Evolutionary conservation across 2,329 filamentous ascomycete genomes (phyloP), one percentile per base, ranked within the genome.

Genomic region (Venturia aucupariae): DNA sequence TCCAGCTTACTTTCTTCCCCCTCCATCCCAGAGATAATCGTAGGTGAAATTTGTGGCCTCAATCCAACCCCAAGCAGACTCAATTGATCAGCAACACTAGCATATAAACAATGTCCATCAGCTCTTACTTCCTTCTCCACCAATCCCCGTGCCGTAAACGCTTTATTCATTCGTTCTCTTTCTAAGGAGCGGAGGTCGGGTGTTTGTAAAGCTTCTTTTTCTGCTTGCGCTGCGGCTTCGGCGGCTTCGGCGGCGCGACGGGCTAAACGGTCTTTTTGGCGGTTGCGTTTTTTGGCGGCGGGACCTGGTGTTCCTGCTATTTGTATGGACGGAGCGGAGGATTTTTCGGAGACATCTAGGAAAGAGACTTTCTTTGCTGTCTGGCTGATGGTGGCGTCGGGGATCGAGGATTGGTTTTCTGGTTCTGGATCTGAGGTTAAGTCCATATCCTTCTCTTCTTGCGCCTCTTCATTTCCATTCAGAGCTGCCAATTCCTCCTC

Each of bases 41-140:
- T 70, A n/a, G 70, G 66, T 39, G 66, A 59, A 55, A 80, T 76
- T 64, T 68, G 67, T 1, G 75, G 75, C 63, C 72, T 67, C 55
- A 77, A 61, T 0, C 68, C 70, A 35, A 77, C 51, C 0, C 68
- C 70, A n/a, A 67, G 67, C 63, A 82, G 79, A 63, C 77, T 77
- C 63, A 97, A 81, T 76, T 96, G 92, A 74, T 94, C 90, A 32
- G 93, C 92, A 61, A 97, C 83, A 0, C 94, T 92, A 19, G 91
- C 89, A 77, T 97, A 99, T 19, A 99, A 79, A 73, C 94, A 99
- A 77, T 99, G 94, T 0, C 94, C 94, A 75, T 99, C 93, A 0
- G 94, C 91, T 46, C 84, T 84, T 65, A 99, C 92, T 65, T 90
- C 86, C 70, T 89, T 84, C 78, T 97, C 90, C 24, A 79, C 79